A percentile compares a stretch with the other conserved stretches of the same genome.
These are phyloP conservation scores for Hypoxylon sp. DNA, from an alignment of 2,329 filamentous ascomycete species.

Conservation along the genomic window DNA sequence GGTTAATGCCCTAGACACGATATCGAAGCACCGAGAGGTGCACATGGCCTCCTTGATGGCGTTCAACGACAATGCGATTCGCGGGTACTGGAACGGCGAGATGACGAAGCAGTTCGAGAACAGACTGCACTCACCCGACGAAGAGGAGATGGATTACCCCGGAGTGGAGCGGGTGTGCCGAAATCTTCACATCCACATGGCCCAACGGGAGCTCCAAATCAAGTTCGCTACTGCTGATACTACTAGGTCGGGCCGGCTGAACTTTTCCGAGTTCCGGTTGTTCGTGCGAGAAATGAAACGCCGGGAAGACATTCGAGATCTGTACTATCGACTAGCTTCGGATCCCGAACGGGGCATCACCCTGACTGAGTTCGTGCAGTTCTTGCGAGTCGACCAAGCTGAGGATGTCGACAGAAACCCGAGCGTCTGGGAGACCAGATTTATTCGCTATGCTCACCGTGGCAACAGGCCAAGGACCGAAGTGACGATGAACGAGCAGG, in stretches of 20 bases:
- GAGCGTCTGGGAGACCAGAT: constrained; percentile 74
- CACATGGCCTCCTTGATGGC: constrained; percentile 89
- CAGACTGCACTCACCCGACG: constrained; percentile 58
- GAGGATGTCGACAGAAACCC: constrained; percentile 76
- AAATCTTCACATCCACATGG: constrained; percentile 90
- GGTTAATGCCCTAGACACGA: constrained; percentile 83
- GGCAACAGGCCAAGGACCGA: constrained; percentile 59
- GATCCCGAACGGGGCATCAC: constrained; percentile 72
- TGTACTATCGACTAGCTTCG: constrained; percentile 71
- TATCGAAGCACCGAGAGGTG: constrained; percentile 85
- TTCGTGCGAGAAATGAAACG: constrained; percentile 87
- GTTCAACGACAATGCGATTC: constrained; percentile 82
- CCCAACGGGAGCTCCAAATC: constrained; percentile 73
- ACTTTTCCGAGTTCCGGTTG: constrained; percentile 81
- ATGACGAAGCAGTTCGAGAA: constrained; percentile 74
- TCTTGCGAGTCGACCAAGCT: constrained; percentile 76
- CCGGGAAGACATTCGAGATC: constrained; percentile 78
- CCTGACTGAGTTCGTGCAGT: constrained; percentile 75
- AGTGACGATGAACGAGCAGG: constrained; percentile 75
- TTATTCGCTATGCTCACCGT: constrained; percentile 72
- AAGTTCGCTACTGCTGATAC: constrained; percentile 79
- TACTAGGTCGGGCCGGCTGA: constrained; percentile 70
- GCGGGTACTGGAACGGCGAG: constrained; percentile 84
- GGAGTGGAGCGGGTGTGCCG: constrained; percentile 86
- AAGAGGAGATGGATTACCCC: constrained; percentile 77